A percentile compares a stretch with the other conserved stretches of the same genome.
Conservation (phyloP, 805 yeast genomes). For the Starmerella potacharoeniae region DNA sequence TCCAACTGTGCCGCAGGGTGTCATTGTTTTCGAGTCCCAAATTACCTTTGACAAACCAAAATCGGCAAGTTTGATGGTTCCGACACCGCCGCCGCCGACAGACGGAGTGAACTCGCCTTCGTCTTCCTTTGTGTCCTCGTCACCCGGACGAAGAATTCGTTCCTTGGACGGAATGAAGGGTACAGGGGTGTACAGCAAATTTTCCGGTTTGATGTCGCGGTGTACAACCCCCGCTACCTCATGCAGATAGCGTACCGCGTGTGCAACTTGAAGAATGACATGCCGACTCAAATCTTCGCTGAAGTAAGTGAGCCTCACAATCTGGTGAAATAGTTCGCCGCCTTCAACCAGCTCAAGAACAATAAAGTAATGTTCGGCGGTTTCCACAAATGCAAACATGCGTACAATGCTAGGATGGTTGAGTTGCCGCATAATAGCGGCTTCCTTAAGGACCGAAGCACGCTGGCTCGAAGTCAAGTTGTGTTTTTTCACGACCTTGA, state of each 20-base stretch:
- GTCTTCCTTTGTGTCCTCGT: conserved; percentile 47
- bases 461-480: conserved; percentile 33
- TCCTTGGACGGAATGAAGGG: conserved; percentile 33
- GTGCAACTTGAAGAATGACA: conserved; percentile 59
- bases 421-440: conserved; percentile 56
- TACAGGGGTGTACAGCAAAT: conserved; percentile 51
- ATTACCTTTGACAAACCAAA: conserved; percentile 89
- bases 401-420: conserved; percentile 51
- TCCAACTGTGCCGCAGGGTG: conserved; percentile 98
- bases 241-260: conserved; percentile 59
- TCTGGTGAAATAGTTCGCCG: conserved; percentile 72
- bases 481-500: conserved; percentile 60
- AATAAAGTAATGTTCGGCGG: conserved; percentile 44
- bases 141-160: conserved; percentile 30
- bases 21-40: conserved; percentile 78
- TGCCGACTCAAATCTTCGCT: conserved; percentile 62
- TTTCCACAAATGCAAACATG: conserved; percentile 44
- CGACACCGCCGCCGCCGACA: conserved; percentile 88
- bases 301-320: conserved; percentile 65
- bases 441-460: conserved; percentile 49
- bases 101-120: conserved; percentile 78
- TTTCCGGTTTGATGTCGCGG: conserved; percentile 75
- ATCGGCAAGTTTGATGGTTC: conserved; percentile 82
- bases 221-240: conserved; percentile 63
- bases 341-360: conserved; percentile 61